Conservation (phyloP, 208 protist species). For the Trypanosoma theileri region DNA sequence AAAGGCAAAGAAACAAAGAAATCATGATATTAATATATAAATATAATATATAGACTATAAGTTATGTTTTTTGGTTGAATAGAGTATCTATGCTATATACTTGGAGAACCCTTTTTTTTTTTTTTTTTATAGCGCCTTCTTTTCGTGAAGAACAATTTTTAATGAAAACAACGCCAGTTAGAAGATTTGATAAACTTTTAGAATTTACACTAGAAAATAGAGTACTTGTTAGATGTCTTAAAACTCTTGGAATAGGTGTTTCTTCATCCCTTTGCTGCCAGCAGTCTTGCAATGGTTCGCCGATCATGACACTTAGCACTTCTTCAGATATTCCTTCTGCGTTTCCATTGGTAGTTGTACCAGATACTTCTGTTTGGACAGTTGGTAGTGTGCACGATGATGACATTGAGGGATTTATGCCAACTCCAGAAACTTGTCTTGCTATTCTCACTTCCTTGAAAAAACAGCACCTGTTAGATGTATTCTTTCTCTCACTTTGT, state of each 20-base stretch:
- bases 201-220: neutral
- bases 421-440: slow-evolving; percentile 14
- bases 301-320: neutral
- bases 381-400: slow-evolving; percentile 14
- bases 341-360: slow-evolving; percentile 9
- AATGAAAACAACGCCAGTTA: neutral
- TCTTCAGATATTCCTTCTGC: neutral
- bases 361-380: slow-evolving; percentile 23
- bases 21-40: slow-evolving; percentile 16
- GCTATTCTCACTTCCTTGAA: neutral
- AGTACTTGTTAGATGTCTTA: neutral
- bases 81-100: neutral
- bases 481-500: slow-evolving; percentile 19
- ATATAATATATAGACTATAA: slow-evolving; percentile 6
- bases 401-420: slow-evolving; percentile 27
- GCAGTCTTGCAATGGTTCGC: neutral
- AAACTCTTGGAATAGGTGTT: slow-evolving; percentile 17
- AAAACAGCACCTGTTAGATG: neutral
- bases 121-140: slow-evolving; percentile 5
- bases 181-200: neutral
- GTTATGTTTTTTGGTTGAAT: slow-evolving; percentile 11
- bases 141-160: neutral
- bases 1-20: slow-evolving; percentile 3
- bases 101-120: neutral
- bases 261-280: slow-evolving; percentile 7